phyloP scores from a whole-genome alignment of 768 basidiomycete genomes.

The Calocybe cyanea region DNA sequence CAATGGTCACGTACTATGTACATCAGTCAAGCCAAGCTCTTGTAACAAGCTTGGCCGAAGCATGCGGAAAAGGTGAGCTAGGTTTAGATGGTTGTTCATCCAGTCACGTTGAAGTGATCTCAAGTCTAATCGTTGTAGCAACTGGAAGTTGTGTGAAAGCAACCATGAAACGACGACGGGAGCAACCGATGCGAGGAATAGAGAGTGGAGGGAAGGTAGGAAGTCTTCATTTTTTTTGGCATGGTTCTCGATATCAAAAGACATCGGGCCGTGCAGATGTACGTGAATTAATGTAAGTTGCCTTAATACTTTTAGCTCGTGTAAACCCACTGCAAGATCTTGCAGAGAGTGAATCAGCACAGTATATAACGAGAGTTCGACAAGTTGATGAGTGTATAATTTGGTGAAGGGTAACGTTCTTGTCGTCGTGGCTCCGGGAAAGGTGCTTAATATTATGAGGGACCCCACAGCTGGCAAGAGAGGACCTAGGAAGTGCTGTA shows the following conservation, averaged over 20 bases:
- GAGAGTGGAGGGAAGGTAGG: not conserved
- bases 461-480: not conserved
- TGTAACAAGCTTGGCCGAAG: slow-evolving; percentile 8
- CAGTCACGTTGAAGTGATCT: not conserved
- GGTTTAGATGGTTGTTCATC: not conserved
- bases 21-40: slow-evolving; percentile 9
- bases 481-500: not conserved
- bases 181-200: slow-evolving; percentile 5
- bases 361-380: slow-evolving; percentile 7
- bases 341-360: not conserved
- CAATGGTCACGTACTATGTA: not conserved
- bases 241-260: not conserved
- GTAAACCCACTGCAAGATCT: slow-evolving; percentile 1
- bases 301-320: slow-evolving; percentile 4
- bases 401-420: slow-evolving; percentile 1
- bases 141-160: not conserved
- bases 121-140: slow-evolving; percentile 2
- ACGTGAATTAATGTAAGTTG: slow-evolving; percentile 9
- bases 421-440: not conserved
- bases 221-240: no score
- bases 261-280: not conserved
- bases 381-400: slow-evolving; percentile 4
- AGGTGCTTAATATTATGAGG: slow-evolving; percentile 2
- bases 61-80: slow-evolving; percentile 1
- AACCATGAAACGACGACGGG: slow-evolving; percentile 5